Evolutionary conservation across 108 stramenopile species (phyloP).

Genomic region (Fragilaria crotonensis): DNA sequence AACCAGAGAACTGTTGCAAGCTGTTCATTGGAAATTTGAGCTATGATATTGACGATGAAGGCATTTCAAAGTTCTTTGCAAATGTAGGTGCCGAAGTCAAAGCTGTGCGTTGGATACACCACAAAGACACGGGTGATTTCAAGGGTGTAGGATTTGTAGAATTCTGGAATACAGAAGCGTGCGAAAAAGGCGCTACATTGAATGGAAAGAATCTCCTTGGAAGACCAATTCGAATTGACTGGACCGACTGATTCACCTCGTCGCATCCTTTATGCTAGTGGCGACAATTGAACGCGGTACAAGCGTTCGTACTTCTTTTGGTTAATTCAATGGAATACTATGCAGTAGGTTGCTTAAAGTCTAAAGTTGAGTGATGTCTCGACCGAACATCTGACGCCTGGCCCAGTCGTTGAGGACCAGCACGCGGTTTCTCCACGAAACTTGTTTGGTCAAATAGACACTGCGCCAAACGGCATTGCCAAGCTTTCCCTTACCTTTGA

Average conservation of each 20-base stretch:
- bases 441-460: constrained; percentile 90
- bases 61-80: constrained; percentile 84
- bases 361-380: constrained; percentile 70
- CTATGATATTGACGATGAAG: constrained; percentile 93
- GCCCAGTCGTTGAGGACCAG: constrained; percentile 90
- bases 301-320: too few species aligned
- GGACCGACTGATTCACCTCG: constrained; percentile 68
- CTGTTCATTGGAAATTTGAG: constrained; percentile 91
- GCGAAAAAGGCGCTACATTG: constrained; percentile 79
- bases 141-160: constrained; percentile 91
- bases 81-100: constrained; percentile 83
- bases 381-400: constrained; percentile 76
- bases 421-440: constrained; percentile 78
- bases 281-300: too few species aligned
- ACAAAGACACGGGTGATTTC: constrained; percentile 90
- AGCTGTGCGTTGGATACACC: constrained; percentile 89
- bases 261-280: too few species aligned
- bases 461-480: constrained; percentile 76
- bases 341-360: not conserved
- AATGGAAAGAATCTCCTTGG: constrained; percentile 87
- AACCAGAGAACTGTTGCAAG: constrained; percentile 80
- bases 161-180: constrained; percentile 86
- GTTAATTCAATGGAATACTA: not conserved
- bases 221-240: constrained; percentile 85
- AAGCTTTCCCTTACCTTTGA: constrained; percentile 69